Evolutionary conservation across 371 early-diverging fungal genomes (phyloP), one percentile per base, ranked within the genome.

Genomic region (Mucor sp.): DNA sequence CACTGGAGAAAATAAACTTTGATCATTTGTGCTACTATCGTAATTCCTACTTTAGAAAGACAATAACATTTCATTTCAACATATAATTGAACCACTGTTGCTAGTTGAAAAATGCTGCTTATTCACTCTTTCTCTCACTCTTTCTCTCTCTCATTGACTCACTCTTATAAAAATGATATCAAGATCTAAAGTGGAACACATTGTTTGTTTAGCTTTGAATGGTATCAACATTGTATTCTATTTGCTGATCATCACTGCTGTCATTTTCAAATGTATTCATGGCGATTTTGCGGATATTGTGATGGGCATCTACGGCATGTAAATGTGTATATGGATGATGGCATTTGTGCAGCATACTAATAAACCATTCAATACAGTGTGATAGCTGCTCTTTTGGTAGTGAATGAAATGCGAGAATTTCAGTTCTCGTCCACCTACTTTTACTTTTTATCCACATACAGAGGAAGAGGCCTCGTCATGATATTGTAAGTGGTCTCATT

Each of bases 241-340:
- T 58, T 30, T 75, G 32, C 63, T 77, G 8, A 70, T 79, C 12
- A 75, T 81, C 47, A 72, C 68, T 11, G 75, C 79, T 9, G 53
- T 70, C 27, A 66, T 79, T 32, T 69, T 73, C 15, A 78, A 81
- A 69, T 75, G 77, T 11, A 69, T 77, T 5, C 25, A 68, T 3
- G 68, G 72, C 9, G 70, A 72, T 21, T 81, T 81, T 50, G 74
- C 79, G 21, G 73, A 74, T 14, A 77, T 81, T 28, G 78, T 79
- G 3, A 48, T 81, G 57, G 74, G 76, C n/a, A 81, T 81, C 19
- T 81, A 81, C 66, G 79, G 76, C 66, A 74, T 74, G 82, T 81
- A 75, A 73, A 50, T 56, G 5, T 56, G 56, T 53, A 5, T 27
- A 11, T 15, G 14, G 15, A 4, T 14, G 9, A 14, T 55, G 5